phyloP scores from a whole-genome alignment of 192 early-diverging fungal species.

The Gonapodya sp. region DNA sequence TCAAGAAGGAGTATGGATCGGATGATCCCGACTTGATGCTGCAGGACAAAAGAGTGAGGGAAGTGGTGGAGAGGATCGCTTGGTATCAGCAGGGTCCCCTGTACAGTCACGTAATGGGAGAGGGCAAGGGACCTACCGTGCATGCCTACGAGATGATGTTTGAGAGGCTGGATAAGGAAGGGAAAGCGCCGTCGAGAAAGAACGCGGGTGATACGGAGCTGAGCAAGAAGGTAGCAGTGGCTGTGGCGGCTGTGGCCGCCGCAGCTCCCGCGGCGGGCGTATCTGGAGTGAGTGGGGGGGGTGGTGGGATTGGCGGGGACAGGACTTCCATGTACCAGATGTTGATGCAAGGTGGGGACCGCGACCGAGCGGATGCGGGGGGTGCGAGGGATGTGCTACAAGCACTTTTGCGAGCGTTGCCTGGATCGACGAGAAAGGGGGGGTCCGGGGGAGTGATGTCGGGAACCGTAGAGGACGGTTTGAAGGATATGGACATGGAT shows the following conservation, averaged over 20 bases:
- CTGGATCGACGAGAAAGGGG: not conserved
- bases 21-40: not conserved
- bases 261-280: not conserved
- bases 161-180: not conserved
- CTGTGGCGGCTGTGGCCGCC: not conserved
- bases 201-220: not conserved
- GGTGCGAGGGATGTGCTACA: not conserved
- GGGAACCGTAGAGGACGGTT: constrained; percentile 4
- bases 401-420: not conserved
- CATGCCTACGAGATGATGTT: not conserved
- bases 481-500: constrained; percentile 44
- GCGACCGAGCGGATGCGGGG: not conserved
- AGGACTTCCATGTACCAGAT: not conserved
- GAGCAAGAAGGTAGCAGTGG: not conserved
- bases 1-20: constrained; percentile 30
- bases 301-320: not conserved
- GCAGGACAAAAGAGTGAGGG: not conserved
- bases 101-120: not conserved
- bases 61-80: not conserved
- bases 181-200: not conserved
- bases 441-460: not conserved
- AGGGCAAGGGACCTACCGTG: not conserved
- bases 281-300: not conserved
- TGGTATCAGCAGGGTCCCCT: not conserved
- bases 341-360: not conserved